These are phyloP conservation scores for Polyporus tsugae DNA, from an alignment of 1,284 basidiomycete genomes.

Conservation along the genomic window DNA sequence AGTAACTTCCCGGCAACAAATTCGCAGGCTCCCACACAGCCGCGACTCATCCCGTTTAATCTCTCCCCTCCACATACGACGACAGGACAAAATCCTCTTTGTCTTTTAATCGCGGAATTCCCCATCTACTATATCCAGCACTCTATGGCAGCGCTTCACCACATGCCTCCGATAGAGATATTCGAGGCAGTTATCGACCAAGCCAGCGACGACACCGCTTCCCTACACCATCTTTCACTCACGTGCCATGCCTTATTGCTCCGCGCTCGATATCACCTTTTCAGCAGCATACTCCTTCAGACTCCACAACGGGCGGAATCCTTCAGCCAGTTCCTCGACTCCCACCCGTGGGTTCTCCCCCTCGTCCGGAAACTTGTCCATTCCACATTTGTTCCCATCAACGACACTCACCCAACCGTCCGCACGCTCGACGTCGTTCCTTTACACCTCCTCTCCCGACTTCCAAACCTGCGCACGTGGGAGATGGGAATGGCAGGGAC, in stretches of 20 bases:
- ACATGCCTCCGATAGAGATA: background rate
- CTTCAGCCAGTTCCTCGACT: background rate
- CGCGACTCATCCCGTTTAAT: no score
- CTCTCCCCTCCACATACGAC: no score
- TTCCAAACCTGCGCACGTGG: background rate
- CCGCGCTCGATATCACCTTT: background rate
- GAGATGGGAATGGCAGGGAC: background rate
- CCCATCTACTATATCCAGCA: no score
- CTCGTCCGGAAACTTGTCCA: background rate
- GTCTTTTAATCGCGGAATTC: no score
- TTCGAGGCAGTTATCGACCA: conserved; percentile 1
- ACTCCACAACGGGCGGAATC: background rate
- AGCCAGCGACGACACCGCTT: background rate
- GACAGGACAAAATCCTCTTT: no score
- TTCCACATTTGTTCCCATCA: background rate
- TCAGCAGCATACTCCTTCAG: background rate
- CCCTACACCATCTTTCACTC: background rate
- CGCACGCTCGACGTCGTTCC: background rate
- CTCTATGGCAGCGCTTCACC: background rate
- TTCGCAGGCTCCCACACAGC: no score
- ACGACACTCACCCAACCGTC: background rate
- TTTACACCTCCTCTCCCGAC: background rate
- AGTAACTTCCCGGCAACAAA: no score
- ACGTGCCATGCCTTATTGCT: background rate
- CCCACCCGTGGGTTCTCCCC: background rate